Evolutionary conservation across 2,329 filamentous ascomycete genomes (phyloP), one percentile per base, ranked within the genome.

Genomic region (Chaetoscypha palmicola): DNA sequence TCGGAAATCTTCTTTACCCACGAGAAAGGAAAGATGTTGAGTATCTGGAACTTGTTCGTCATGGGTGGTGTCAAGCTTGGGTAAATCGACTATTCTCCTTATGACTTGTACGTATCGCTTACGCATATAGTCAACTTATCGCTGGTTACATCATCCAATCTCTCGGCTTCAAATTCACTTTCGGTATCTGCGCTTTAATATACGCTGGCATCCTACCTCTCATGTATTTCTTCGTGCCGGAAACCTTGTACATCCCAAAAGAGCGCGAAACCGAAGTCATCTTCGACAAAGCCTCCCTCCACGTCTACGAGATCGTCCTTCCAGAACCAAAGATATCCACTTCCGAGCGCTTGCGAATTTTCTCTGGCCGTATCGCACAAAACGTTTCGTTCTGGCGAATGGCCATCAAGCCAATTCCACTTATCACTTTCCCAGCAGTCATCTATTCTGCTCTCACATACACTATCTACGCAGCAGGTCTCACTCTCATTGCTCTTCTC

Each of bases 381-480:
- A 47, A 64, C 21, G 65, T 66, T 31, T 62, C 61, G 32, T 58
- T 68, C 26, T 51, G 66, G 40, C 60, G 64, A 32, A 62, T 66
- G 8, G 45, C 59, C 16, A 58, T 64, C 45, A 66, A 71, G 1
- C 72, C 72, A 0, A 60, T 75, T 24, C 66, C 72, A 3, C 63
- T 75, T 37, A 68, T 73, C 52, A 66, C 68, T 39, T 76, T 74
- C 43, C 64, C 73, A 0, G 71, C 68, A 5, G 70, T 75, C 3
- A 47, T 56, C 20, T 58, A 50, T 34, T 46, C 45, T 11, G 48
- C 54, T 2, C 48, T 58, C 35, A 56, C 50, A 3, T 57, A 56
- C 22, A 48, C 47, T 1, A 41, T 57, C 19, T 56, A 55, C 38
- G 51, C 52, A 1, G 50, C 49, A 8, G 50, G 54, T 5, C 41